Evolutionary conservation across 305 asterid species (phyloP).

Genomic region (Salvia sclarea): DNA sequence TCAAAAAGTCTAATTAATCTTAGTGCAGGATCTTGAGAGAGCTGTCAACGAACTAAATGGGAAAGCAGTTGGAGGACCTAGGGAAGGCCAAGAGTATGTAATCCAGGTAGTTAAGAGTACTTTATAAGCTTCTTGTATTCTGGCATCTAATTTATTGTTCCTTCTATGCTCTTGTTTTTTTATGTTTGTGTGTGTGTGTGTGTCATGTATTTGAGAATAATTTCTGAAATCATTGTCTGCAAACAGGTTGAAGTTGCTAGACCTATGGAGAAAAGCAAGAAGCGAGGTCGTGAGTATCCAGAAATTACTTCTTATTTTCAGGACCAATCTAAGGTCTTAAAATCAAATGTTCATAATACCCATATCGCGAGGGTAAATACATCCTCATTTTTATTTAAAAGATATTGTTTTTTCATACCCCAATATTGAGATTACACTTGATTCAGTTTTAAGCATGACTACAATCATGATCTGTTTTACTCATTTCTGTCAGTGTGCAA

Average conservation of each 20-base stretch:
- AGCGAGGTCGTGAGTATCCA: constrained; percentile 70
- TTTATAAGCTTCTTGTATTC: constrained; percentile 25
- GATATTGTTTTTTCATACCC: background rate
- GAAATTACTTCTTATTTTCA: constrained; percentile 47
- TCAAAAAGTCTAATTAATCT: constrained; percentile 20
- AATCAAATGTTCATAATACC: constrained; percentile 38
- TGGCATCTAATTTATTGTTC: constrained; percentile 20
- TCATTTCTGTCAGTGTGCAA: constrained; percentile 15
- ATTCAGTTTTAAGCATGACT: constrained; percentile 12
- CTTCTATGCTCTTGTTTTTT: constrained; percentile 3
- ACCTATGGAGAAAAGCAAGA: constrained; percentile 72
- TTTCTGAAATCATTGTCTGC: constrained; percentile 25
- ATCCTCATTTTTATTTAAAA: constrained; percentile 15
- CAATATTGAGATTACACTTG: background rate
- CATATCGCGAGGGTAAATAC: constrained; percentile 45
- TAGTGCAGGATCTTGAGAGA: constrained; percentile 72
- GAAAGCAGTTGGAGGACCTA: constrained; percentile 65
- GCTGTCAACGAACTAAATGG: constrained; percentile 71
- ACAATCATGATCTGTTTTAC: constrained; percentile 8
- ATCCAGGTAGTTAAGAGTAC: constrained; percentile 58
- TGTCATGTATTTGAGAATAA: background rate
- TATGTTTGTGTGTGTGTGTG: background rate
- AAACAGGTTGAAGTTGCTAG: constrained; percentile 90
- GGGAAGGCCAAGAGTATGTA: constrained; percentile 53
- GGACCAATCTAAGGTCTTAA: constrained; percentile 49